Conservation (phyloP, 768 basidiomycete species). For the Mycena vitilis region DNA sequence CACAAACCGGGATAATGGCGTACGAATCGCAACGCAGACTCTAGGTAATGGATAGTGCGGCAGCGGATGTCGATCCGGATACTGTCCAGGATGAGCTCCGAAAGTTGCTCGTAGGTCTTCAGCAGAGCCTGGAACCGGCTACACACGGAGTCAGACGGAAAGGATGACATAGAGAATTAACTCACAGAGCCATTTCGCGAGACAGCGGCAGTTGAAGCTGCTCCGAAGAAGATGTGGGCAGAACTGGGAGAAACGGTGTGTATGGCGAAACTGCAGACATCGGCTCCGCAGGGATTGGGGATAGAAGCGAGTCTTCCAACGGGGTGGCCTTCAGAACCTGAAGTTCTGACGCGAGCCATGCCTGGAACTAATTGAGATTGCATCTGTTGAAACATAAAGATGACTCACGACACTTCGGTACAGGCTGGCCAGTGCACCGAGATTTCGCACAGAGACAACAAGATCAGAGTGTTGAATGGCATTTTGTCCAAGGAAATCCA, state of each 20-base stretch:
- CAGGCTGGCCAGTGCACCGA: constrained; percentile 80
- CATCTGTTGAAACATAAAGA: constrained; percentile 6
- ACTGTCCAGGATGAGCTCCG: constrained; percentile 87
- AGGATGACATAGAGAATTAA: constrained; percentile 22
- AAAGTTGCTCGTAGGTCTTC: constrained; percentile 90
- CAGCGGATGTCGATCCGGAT: constrained; percentile 91
- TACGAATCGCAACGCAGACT: constrained; percentile 82
- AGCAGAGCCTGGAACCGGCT: constrained; percentile 94
- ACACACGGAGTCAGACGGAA: constrained; percentile 28
- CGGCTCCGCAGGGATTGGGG: constrained; percentile 65
- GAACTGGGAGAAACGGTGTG: constrained; percentile 59
- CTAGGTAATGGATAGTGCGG: constrained; percentile 82
- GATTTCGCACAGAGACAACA: constrained; percentile 75
- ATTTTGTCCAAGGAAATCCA: constrained; percentile 68
- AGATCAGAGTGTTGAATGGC: constrained; percentile 72
- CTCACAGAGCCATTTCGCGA: constrained; percentile 89
- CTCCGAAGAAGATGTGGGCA: constrained; percentile 55
- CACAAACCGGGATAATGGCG: constrained; percentile 39
- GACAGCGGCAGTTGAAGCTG: constrained; percentile 82
- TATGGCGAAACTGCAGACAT: constrained; percentile 60
- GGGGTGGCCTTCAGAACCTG: constrained; percentile 71
- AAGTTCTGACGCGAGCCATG: constrained; percentile 87
- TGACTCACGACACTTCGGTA: constrained; percentile 86
- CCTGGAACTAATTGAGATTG: constrained; percentile 54
- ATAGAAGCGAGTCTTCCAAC: constrained; percentile 57